Evolutionary conservation across 805 yeast species (phyloP).

Genomic region (Kodamaea leandrae): DNA sequence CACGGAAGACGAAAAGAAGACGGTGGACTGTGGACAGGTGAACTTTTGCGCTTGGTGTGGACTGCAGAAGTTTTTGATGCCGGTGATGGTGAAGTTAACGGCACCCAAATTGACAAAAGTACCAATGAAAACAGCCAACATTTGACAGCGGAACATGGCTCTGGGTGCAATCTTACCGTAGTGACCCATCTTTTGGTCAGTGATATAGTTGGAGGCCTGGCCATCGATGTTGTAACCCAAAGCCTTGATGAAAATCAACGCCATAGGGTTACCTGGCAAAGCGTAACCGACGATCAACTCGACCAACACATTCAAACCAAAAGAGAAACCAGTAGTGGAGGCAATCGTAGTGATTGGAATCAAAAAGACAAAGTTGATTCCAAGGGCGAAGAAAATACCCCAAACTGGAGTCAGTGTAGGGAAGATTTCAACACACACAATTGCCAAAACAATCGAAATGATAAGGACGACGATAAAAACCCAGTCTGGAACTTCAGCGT

Average conservation of each 20-base stretch:
- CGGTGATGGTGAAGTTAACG: constrained; percentile 18
- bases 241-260: constrained; percentile 51
- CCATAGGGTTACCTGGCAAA: constrained; percentile 35
- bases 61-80: constrained; percentile 20
- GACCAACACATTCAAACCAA: constrained; percentile 37
- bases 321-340: constrained; percentile 31
- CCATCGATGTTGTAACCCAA: constrained; percentile 56
- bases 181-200: constrained; percentile 63
- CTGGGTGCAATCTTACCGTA: constrained; percentile 65
- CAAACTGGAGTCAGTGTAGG: constrained; percentile 37
- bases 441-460: constrained; percentile 28
- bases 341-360: constrained; percentile 30
- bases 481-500: constrained; percentile 38
- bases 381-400: constrained; percentile 35
- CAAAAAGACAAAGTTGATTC: constrained; percentile 31
- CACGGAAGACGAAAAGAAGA: constrained; percentile 53
- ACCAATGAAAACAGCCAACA: constrained; percentile 19
- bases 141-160: constrained; percentile 46
- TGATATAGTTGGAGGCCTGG: constrained; percentile 54
- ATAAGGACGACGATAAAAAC: constrained; percentile 24
- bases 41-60: constrained; percentile 23
- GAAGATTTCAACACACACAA: constrained; percentile 28
- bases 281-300: constrained; percentile 39
- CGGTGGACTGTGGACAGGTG: constrained; percentile 28
- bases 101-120: constrained; percentile 24